Base-by-base conservation (phyloP, 2,329 filamentous ascomycete genomes). In the Ophiostoma triangulosporum region DNA sequence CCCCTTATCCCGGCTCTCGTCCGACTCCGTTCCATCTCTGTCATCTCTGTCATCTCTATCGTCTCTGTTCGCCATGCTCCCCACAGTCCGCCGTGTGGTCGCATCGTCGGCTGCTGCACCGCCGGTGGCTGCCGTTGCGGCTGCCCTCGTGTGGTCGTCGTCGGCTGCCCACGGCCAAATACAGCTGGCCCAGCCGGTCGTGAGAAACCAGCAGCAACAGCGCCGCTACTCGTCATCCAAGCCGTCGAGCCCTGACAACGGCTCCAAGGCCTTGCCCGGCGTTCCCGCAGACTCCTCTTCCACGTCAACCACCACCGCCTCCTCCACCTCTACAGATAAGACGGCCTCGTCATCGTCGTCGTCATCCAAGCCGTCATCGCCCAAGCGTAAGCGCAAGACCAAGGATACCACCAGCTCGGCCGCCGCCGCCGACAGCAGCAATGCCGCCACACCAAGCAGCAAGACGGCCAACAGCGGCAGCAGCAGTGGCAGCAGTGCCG, bases 151-250 rank as follows among this genome's bases (percentile, higher is more conserved):
- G 26, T 22, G 50, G 43, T 45, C 53, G 17, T 45, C 35, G 24
- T 43, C 46, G 14, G 46, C n/a, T 7, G 57, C 62, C 53, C 61
- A 67, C 56, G 59, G 35, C 26, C 50, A 50, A 70, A 45, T 50
- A n/a, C 60, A 66, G 69, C 60, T 62, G 65, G 57, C 65, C 68
- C 52, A 64, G 53, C 33, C 54, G 8, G 43, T 36, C 4, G 20
- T 33, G 43, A 40, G 29, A 33, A 48, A 53, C 40, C 54, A 35
- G 26, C 48, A 35, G 15, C 74, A 75, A 60, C 76, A 78, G 66
- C 70, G 75, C 61, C 70, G 77, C 59, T 78, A 71, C 61, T 81
- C 78, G 11, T 81, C 78, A 29, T 81, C 78, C 32, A 81, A 81
- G 64, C 76, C 78, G n/a, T 80, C 77, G 35, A 75, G 74, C 60